A percentile compares a stretch with the other conserved stretches of the same genome.
Conservation (phyloP, 2,329 filamentous ascomycete species). For the Canariomyces notabilis region DNA sequence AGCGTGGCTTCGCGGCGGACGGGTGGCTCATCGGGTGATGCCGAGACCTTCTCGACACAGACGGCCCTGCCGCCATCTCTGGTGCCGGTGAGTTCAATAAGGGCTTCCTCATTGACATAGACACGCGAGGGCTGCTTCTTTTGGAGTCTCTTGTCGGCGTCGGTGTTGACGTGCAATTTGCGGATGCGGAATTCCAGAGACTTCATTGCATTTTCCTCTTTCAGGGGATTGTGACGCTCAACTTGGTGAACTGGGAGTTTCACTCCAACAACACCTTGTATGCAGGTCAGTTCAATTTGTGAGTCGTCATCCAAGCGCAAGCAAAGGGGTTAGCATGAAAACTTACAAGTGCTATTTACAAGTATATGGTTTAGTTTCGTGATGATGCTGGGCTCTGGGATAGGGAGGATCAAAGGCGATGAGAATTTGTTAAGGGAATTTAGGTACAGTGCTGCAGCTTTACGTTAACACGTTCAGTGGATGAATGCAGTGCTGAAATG, state of each 20-base stretch:
- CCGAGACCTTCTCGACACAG: slow-evolving; percentile 22
- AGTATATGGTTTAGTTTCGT: too few relatives aligned
- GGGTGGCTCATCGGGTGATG: slow-evolving; percentile 12
- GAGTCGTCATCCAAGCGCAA: too few relatives aligned
- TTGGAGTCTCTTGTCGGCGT: slow-evolving; percentile 21
- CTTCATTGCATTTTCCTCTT: slow-evolving; percentile 19
- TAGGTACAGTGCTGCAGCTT: too few relatives aligned
- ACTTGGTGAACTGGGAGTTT: background rate
- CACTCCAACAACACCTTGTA: background rate
- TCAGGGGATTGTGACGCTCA: background rate
- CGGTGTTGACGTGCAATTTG: slow-evolving; percentile 25
- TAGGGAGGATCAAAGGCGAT: too few relatives aligned
- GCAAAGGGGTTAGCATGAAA: too few relatives aligned
- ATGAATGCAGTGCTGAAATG: background rate
- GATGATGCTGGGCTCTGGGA: too few relatives aligned
- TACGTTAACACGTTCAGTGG: background rate
- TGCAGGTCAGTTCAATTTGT: too few relatives aligned
- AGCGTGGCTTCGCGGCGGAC: slow-evolving; percentile 42
- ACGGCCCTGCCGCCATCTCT: slow-evolving; percentile 38
- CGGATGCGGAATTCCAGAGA: slow-evolving; percentile 26
- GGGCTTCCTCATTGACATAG: slow-evolving; percentile 44
- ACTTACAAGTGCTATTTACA: too few relatives aligned
- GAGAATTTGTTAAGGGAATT: too few relatives aligned
- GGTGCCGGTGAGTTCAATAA: slow-evolving; percentile 40
- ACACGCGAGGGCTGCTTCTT: slow-evolving; percentile 39